Evolutionary conservation across 2,329 filamentous ascomycete species (phyloP).

Genomic region (Microsporum ferrugineum): DNA sequence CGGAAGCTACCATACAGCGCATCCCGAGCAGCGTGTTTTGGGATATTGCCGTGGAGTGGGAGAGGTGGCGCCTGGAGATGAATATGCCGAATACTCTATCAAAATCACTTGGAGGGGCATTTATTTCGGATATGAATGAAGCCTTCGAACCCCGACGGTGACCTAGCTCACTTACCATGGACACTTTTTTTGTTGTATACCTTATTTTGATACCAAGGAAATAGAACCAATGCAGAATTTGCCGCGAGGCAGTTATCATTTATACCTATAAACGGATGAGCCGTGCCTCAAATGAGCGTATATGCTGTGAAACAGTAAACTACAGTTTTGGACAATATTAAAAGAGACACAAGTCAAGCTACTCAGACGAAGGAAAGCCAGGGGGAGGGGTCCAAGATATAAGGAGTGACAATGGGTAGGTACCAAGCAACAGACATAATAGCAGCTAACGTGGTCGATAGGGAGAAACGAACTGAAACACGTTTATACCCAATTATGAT

Average conservation of each 20-base stretch:
- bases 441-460: neutral
- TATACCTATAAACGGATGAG: neutral
- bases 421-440: neutral
- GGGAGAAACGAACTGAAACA: neutral
- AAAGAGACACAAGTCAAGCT: neutral
- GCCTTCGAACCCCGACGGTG: neutral
- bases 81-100: slow-evolving; percentile 7
- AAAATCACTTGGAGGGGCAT: neutral
- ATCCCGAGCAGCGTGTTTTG: slow-evolving; percentile 24
- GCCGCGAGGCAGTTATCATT: neutral
- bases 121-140: neutral
- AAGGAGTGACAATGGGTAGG: neutral
- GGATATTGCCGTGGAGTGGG: slow-evolving; percentile 29
- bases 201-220: neutral
- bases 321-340: neutral
- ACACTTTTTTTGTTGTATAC: neutral
- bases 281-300: neutral
- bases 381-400: neutral
- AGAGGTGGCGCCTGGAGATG: slow-evolving; percentile 20
- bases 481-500: neutral
- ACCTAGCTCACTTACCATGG: neutral
- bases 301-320: neutral
- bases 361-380: neutral
- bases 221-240: neutral
- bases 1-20: slow-evolving; percentile 20